Evolutionary conservation across 768 basidiomycete species (phyloP).

Genomic region (Dentipellis sp.): DNA sequence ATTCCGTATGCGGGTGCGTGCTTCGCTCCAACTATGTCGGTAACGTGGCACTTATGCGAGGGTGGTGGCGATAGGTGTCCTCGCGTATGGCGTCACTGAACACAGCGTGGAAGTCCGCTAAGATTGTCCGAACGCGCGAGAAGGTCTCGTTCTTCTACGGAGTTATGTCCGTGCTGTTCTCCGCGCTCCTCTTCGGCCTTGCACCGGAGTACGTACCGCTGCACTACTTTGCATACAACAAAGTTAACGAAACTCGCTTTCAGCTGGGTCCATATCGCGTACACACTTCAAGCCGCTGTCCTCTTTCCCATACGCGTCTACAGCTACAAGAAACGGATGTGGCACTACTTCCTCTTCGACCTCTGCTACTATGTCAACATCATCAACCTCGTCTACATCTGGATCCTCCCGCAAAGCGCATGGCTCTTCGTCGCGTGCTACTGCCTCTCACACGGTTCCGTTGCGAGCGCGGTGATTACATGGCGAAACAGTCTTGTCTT

Average conservation of each 20-base stretch:
- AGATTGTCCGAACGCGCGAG: conserved; percentile 73
- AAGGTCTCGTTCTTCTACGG: conserved; percentile 90
- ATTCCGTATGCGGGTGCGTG: conserved; percentile 74
- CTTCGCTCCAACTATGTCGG: background rate
- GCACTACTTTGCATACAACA: background rate
- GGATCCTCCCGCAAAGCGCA: conserved; percentile 73
- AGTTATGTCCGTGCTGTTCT: conserved; percentile 80
- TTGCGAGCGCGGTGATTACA: conserved; percentile 92
- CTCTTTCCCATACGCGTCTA: conserved; percentile 80
- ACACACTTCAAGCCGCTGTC: conserved; percentile 68
- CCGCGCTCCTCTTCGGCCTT: conserved; percentile 82
- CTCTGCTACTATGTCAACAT: conserved; percentile 91
- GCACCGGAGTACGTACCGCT: conserved; percentile 62
- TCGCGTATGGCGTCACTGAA: conserved; percentile 70
- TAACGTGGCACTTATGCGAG: background rate
- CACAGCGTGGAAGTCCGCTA: conserved; percentile 87
- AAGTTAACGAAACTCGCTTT: conserved; percentile 7
- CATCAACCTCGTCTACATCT: conserved; percentile 86
- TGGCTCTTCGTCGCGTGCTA: conserved; percentile 88
- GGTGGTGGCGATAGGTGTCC: conserved; percentile 45
- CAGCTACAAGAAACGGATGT: conserved; percentile 84
- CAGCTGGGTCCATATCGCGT: conserved; percentile 84
- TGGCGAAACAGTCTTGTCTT: conserved; percentile 99
- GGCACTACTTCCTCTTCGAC: conserved; percentile 93
- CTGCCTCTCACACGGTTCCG: conserved; percentile 81